A percentile compares a stretch with the other conserved stretches of the same genome.
phyloP scores from a whole-genome alignment of 2,329 filamentous ascomycete species.

The Cercospora canescens region DNA sequence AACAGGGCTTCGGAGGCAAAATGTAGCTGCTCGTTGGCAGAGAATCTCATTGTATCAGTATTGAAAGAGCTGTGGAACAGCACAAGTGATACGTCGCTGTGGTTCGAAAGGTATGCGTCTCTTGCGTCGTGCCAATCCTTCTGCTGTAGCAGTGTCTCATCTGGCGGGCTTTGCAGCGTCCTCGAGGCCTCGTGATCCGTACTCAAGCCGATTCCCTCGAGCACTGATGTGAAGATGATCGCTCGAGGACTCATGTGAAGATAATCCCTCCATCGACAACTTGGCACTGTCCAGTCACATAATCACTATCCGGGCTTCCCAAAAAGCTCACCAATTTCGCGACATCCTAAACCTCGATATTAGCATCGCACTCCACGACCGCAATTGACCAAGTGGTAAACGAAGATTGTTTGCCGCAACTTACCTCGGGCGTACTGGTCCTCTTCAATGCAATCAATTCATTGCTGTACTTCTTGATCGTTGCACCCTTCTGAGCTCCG shows the following conservation, averaged over 20 bases:
- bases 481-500: conserved; percentile 47
- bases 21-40: too few species aligned
- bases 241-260: conserved; percentile 33
- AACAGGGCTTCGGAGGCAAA: background rate
- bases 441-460: conserved; percentile 59
- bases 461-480: conserved; percentile 54
- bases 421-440: conserved; percentile 56
- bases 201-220: background rate
- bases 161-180: background rate
- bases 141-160: background rate
- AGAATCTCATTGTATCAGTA: too few species aligned
- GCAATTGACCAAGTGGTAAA: background rate
- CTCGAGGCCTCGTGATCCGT: background rate
- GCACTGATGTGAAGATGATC: conserved; percentile 34
- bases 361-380: background rate
- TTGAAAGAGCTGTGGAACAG: too few species aligned
- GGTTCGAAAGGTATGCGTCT: background rate
- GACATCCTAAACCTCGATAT: conserved; percentile 51
- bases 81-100: too few species aligned
- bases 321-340: conserved; percentile 63
- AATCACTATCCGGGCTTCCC: conserved; percentile 60
- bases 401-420: background rate
- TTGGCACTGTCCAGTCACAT: conserved; percentile 66
- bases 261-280: conserved; percentile 48
- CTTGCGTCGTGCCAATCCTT: background rate